Conservation (phyloP, 2,329 filamentous ascomycete species). For the Fusarium sp. region DNA sequence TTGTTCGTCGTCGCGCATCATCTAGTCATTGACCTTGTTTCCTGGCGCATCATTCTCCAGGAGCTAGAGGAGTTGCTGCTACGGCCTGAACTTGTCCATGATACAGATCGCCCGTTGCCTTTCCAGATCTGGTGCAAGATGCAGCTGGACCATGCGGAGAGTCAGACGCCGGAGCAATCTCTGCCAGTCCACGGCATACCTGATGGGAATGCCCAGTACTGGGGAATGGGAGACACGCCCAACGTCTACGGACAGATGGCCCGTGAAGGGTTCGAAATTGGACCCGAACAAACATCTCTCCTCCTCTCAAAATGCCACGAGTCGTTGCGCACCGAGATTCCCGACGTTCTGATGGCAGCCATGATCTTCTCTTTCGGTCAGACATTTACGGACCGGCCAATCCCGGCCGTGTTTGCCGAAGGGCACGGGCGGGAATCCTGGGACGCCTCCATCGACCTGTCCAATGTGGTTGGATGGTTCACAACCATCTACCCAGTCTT, state of each 20-base stretch:
- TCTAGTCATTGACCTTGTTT: slow-evolving; percentile 62
- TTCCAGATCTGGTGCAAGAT: slow-evolving; percentile 59
- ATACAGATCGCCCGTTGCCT: slow-evolving; percentile 35
- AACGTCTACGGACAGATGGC: slow-evolving; percentile 45
- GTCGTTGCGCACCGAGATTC: slow-evolving; percentile 50
- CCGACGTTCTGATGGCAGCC: slow-evolving; percentile 55
- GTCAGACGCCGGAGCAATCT: slow-evolving; percentile 45
- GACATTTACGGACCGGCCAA: slow-evolving; percentile 49
- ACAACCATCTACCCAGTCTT: slow-evolving; percentile 54
- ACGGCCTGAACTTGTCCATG: slow-evolving; percentile 10
- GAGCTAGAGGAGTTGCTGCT: slow-evolving; percentile 56
- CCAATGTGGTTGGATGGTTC: slow-evolving; percentile 58
- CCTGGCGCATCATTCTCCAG: slow-evolving; percentile 60
- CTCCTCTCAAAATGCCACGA: slow-evolving; percentile 43
- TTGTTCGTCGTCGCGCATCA: slow-evolving; percentile 57
- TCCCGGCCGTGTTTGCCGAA: slow-evolving; percentile 53
- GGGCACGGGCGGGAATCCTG: slow-evolving; percentile 56
- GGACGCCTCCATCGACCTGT: slow-evolving; percentile 49
- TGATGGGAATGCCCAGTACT: slow-evolving; percentile 43
- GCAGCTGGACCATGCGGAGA: slow-evolving; percentile 44
- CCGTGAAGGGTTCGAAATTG: slow-evolving; percentile 35
- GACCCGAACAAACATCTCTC: slow-evolving; percentile 25
- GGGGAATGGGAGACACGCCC: slow-evolving; percentile 40
- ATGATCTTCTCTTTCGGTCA: slow-evolving; percentile 48
- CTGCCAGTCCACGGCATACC: slow-evolving; percentile 30